Evolutionary conservation across 345 rosid genomes (phyloP).

Genomic region (Rubroshorea leprosula): DNA sequence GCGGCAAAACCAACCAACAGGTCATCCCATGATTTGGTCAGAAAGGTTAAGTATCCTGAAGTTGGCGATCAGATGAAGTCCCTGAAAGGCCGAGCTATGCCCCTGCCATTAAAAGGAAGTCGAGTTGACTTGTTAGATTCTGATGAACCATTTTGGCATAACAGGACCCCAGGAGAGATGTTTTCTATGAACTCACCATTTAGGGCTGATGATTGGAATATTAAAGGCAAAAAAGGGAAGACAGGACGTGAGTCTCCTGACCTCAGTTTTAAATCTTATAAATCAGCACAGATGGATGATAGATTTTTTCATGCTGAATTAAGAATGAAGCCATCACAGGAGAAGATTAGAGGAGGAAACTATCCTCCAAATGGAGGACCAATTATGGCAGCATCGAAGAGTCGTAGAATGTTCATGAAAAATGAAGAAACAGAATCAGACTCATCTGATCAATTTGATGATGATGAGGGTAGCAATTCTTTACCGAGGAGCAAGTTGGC

Average conservation of each 20-base stretch:
- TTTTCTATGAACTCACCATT: conserved; percentile 45
- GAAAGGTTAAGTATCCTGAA: conserved; percentile 39
- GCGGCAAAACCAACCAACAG: conserved; percentile 29
- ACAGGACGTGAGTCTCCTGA: conserved; percentile 50
- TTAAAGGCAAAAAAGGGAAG: conserved; percentile 64
- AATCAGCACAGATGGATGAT: conserved; percentile 50
- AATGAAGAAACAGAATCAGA: conserved; percentile 85
- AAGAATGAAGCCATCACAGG: conserved; percentile 46
- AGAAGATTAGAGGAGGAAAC: conserved; percentile 49
- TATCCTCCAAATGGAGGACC: conserved; percentile 46
- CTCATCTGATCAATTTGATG: conserved; percentile 57
- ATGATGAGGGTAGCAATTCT: conserved; percentile 57
- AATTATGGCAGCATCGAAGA: conserved; percentile 35
- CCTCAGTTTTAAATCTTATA: conserved; percentile 37
- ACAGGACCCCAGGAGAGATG: conserved; percentile 37
- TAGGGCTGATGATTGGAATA: conserved; percentile 51
- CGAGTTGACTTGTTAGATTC: conserved; percentile 37
- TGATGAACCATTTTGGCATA: conserved; percentile 43
- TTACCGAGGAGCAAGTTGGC: conserved; percentile 42
- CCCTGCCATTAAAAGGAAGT: conserved; percentile 40
- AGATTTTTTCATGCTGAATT: conserved; percentile 49
- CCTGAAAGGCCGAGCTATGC: conserved; percentile 34
- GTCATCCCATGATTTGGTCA: conserved; percentile 30
- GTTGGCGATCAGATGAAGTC: conserved; percentile 54
- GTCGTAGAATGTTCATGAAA: conserved; percentile 32